Conservation (phyloP, 2,329 filamentous ascomycete genomes). For the Beauveria caledonica region DNA sequence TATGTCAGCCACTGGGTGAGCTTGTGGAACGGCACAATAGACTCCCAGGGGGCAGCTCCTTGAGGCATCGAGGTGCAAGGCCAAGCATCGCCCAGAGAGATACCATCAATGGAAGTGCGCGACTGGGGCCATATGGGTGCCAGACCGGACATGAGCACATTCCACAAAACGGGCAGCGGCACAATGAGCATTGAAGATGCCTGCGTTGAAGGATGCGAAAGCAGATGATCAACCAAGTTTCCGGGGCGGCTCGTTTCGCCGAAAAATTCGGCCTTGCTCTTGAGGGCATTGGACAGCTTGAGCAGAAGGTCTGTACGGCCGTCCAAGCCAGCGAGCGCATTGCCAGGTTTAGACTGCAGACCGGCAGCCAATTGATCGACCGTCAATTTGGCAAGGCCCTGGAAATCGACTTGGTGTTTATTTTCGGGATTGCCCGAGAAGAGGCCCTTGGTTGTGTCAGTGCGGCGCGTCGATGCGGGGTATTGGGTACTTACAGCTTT, state of each 20-base stretch:
- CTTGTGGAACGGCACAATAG: conserved; percentile 86
- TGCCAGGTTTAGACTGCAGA: conserved; percentile 74
- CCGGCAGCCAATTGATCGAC: conserved; percentile 68
- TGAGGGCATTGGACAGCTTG: conserved; percentile 65
- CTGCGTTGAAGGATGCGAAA: conserved; percentile 83
- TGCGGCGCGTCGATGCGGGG: conserved; percentile 1
- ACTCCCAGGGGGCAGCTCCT: conserved; percentile 58
- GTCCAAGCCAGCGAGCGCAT: conserved; percentile 76
- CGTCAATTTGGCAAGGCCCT: conserved; percentile 66
- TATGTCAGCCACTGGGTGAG: conserved; percentile 92
- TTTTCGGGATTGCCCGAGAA: conserved; percentile 79
- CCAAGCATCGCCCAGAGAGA: conserved; percentile 90
- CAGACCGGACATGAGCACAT: conserved; percentile 79
- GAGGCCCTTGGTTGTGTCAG: conserved; percentile 46
- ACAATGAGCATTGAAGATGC: conserved; percentile 84
- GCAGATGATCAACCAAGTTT: conserved; percentile 92
- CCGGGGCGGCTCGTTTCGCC: conserved; percentile 77
- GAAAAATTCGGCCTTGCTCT: conserved; percentile 72
- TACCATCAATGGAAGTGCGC: conserved; percentile 77
- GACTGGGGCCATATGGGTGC: conserved; percentile 82
- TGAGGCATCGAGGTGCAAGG: conserved; percentile 74
- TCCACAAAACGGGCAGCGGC: conserved; percentile 81
- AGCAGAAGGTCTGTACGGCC: conserved; percentile 75
- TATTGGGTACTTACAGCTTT: conserved; percentile 47
- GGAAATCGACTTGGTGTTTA: conserved; percentile 83